phyloP scores from a whole-genome alignment of 2,329 filamentous ascomycete species.

The Fusarium hostae region DNA sequence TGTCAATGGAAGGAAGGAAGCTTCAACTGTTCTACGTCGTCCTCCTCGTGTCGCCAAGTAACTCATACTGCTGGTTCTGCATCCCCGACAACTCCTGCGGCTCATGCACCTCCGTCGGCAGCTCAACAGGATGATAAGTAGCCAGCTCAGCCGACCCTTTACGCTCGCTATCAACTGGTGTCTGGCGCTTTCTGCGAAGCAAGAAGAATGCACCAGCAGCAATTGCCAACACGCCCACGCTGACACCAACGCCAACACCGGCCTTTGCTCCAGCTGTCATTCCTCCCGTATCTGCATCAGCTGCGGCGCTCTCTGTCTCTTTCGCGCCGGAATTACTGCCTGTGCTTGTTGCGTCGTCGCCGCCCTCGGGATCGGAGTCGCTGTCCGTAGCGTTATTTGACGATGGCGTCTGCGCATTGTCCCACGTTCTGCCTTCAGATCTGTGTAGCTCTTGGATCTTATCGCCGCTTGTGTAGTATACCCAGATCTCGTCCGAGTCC shows the following conservation, averaged over 20 bases:
- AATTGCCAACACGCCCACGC: not conserved
- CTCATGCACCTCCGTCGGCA: not conserved
- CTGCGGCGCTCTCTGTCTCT: not conserved
- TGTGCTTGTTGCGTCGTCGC: not conserved
- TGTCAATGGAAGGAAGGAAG: not conserved
- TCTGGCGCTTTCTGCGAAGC: not conserved
- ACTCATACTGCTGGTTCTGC: constrained; percentile 7
- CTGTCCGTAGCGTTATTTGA: not conserved
- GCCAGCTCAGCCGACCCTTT: constrained; percentile 1
- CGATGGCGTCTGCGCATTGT: not conserved
- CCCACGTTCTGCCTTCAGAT: constrained; percentile 6
- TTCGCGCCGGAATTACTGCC: not conserved
- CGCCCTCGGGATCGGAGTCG: not conserved
- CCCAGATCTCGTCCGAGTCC: constrained; percentile 16
- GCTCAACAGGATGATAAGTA: constrained; percentile 16
- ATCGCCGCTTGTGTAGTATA: constrained; percentile 24
- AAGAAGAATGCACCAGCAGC: constrained; percentile 1
- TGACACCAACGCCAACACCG: constrained; percentile 18
- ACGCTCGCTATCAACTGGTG: not conserved
- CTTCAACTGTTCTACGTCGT: not conserved
- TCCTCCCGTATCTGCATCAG: not conserved
- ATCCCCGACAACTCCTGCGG: constrained; percentile 12
- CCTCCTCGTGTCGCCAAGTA: constrained; percentile 17
- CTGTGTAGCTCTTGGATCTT: constrained; percentile 15
- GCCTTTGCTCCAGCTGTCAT: constrained; percentile 27